These are phyloP conservation scores for Pachysandra terminalis DNA, from an alignment of 164 flowering plant species.

Conservation along the genomic window DNA sequence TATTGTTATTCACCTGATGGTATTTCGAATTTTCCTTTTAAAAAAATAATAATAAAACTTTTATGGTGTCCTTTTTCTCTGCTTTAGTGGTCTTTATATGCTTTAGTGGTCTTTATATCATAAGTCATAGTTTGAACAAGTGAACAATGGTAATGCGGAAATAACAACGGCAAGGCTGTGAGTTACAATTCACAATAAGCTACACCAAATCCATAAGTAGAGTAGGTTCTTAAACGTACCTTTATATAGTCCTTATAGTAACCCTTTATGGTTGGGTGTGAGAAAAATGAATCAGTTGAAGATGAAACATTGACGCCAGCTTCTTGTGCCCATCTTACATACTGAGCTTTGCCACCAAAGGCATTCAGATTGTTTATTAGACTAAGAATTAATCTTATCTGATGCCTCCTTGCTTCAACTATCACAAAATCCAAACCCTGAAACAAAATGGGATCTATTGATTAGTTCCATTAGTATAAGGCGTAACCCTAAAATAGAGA, in stretches of 20 bases:
- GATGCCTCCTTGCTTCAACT: conserved; percentile 55
- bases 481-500: not conserved
- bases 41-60: no score
- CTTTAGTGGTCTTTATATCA: no score
- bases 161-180: not conserved
- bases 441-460: conserved; percentile 2
- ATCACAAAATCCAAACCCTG: conserved; percentile 66
- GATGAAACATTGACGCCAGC: conserved; percentile 42
- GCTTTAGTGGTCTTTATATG: no score
- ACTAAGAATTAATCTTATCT: conserved; percentile 52
- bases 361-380: conserved; percentile 58
- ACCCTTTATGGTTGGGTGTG: conserved; percentile 36
- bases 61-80: no score
- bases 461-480: not conserved
- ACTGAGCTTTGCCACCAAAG: conserved; percentile 65
- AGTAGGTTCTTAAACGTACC: conserved; percentile 28
- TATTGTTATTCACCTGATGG: no score
- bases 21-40: no score
- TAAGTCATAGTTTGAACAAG: no score
- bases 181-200: not conserved
- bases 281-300: conserved; percentile 53
- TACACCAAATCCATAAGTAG: not conserved
- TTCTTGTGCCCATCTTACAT: conserved; percentile 54
- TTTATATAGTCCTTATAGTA: conserved; percentile 52
- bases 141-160: not conserved